Evolutionary conservation across 768 basidiomycete genomes (phyloP).

Genomic region (Naematelia aurantialba): DNA sequence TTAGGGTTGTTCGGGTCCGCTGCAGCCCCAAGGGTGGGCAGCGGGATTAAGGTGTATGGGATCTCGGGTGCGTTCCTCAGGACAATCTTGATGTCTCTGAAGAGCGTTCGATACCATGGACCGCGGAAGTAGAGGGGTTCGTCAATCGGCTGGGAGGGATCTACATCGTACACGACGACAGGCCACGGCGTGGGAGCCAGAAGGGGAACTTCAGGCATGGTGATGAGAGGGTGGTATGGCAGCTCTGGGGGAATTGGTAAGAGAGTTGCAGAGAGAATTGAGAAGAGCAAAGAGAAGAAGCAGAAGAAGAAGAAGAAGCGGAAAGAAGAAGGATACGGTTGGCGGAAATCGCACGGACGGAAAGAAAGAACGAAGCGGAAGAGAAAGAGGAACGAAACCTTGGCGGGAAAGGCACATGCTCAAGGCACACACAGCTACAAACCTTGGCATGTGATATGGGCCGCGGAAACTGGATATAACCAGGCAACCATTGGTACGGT

Average conservation of each 20-base stretch:
- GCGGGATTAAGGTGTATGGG: constrained; percentile 8
- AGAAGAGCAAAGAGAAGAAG: not conserved
- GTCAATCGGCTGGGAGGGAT: constrained; percentile 5
- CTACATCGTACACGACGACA: constrained; percentile 14
- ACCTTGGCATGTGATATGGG: no score
- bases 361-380: not conserved
- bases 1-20: not conserved
- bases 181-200: no score
- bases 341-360: no score
- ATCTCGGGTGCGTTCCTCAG: constrained; percentile 6
- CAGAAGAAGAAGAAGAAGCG: not conserved
- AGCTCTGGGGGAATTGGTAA: no score
- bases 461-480: no score
- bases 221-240: no score
- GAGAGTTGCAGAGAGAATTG: not conserved
- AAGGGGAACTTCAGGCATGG: no score
- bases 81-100: constrained; percentile 7
- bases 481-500: no score
- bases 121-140: constrained; percentile 5
- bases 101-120: constrained; percentile 5
- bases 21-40: not conserved
- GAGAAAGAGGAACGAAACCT: not conserved
- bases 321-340: not conserved
- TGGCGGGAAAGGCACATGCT: not conserved
- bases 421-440: no score